phyloP scores from a whole-genome alignment of 495 filamentous ascomycete genomes.

The Rhizodiscina lignyota region DNA sequence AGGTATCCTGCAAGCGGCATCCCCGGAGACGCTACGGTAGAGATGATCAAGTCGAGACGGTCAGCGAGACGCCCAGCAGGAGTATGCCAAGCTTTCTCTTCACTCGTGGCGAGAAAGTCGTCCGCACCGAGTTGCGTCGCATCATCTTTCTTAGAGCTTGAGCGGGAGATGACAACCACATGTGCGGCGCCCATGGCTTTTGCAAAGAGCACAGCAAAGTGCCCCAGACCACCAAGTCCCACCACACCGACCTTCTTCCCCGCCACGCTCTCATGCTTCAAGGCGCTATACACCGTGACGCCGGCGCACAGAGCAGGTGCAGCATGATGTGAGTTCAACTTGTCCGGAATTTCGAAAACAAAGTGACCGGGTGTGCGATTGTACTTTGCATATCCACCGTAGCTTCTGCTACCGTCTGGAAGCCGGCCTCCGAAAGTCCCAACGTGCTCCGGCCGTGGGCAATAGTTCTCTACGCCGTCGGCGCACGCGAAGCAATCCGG shows the following conservation, averaged over 20 bases:
- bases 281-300: slow-evolving; percentile 59
- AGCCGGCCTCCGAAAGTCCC: slow-evolving; percentile 60
- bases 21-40: slow-evolving; percentile 54
- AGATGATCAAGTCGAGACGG: slow-evolving; percentile 64
- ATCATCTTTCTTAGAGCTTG: slow-evolving; percentile 48
- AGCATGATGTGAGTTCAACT: slow-evolving; percentile 36
- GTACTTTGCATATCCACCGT: slow-evolving; percentile 57
- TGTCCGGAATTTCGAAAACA: slow-evolving; percentile 61
- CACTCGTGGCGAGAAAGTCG: slow-evolving; percentile 67
- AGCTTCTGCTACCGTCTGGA: slow-evolving; percentile 25
- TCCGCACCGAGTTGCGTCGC: slow-evolving; percentile 51
- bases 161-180: slow-evolving; percentile 68
- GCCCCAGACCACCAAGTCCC: slow-evolving; percentile 70
- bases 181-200: slow-evolving; percentile 58
- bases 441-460: slow-evolving; percentile 37
- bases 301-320: slow-evolving; percentile 84
- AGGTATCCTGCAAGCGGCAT: slow-evolving; percentile 67
- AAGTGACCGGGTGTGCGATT: slow-evolving; percentile 63
- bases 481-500: slow-evolving; percentile 55
- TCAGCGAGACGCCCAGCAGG: slow-evolving; percentile 38
- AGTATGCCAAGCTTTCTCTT: slow-evolving; percentile 54
- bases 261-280: slow-evolving; percentile 57
- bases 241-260: slow-evolving; percentile 72
- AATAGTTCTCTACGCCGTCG: slow-evolving; percentile 48
- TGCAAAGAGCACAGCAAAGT: slow-evolving; percentile 50